Evolutionary conservation across 345 rosid species (phyloP).

Genomic region (Bruguiera parviflora): DNA sequence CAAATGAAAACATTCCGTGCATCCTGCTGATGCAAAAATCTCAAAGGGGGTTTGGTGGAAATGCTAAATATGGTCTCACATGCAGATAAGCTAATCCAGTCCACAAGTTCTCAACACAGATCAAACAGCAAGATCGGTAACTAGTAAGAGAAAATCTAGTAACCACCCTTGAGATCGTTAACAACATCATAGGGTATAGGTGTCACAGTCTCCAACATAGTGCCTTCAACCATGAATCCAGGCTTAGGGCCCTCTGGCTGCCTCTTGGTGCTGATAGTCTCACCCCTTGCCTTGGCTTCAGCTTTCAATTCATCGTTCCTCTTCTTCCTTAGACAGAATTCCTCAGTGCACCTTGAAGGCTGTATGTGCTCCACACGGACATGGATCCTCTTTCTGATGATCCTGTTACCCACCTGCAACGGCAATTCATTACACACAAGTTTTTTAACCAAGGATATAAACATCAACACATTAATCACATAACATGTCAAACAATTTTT

Average conservation of each 20-base stretch:
- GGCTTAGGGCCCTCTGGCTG: slow-evolving; percentile 63
- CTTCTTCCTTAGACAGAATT: slow-evolving; percentile 43
- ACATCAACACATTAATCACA: not conserved
- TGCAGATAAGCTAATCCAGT: slow-evolving; percentile 8
- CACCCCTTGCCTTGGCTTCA: slow-evolving; percentile 56
- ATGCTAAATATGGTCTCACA: slow-evolving; percentile 4
- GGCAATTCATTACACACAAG: not conserved
- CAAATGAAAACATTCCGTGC: slow-evolving; percentile 3
- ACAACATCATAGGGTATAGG: slow-evolving; percentile 71
- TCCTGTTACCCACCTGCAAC: slow-evolving; percentile 48
- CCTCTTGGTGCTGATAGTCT: slow-evolving; percentile 58
- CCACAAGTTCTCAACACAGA: slow-evolving; percentile 6
- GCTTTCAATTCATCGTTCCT: slow-evolving; percentile 55
- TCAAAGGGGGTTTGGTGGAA: slow-evolving; percentile 11
- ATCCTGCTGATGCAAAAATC: slow-evolving; percentile 10
- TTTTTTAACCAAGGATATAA: not conserved
- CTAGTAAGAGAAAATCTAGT: slow-evolving; percentile 21
- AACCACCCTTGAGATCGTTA: slow-evolving; percentile 67
- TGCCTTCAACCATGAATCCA: slow-evolving; percentile 63
- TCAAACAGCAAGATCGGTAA: not conserved
- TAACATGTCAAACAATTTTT: not conserved
- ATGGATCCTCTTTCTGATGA: slow-evolving; percentile 60
- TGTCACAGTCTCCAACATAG: slow-evolving; percentile 63
- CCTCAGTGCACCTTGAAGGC: slow-evolving; percentile 60
- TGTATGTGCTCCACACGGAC: slow-evolving; percentile 60